Evolutionary conservation across 2,329 filamentous ascomycete species (phyloP).

Genomic region (Ophiosphaerella herpotricha): DNA sequence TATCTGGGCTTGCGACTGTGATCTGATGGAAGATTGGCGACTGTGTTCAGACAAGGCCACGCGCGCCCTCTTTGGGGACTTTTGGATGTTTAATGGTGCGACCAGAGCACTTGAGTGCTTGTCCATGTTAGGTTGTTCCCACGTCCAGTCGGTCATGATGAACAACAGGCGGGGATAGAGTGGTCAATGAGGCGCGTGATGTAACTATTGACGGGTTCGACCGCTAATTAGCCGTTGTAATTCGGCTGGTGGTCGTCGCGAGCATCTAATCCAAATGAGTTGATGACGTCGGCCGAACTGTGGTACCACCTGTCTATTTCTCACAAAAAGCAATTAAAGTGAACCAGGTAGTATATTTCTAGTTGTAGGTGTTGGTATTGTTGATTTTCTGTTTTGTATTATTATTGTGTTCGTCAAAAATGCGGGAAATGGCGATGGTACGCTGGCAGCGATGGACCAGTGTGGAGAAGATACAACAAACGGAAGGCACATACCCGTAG

Average conservation of each 20-base stretch:
- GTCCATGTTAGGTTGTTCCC: slow-evolving; percentile 33
- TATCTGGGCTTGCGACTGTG: slow-evolving; percentile 59
- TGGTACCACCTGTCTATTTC: slow-evolving; percentile 6
- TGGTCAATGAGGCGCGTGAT: background rate
- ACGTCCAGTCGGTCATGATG: slow-evolving; percentile 36
- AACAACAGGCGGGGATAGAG: background rate
- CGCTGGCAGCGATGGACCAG: slow-evolving; percentile 22
- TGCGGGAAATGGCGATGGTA: slow-evolving; percentile 33
- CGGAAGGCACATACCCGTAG: slow-evolving; percentile 36
- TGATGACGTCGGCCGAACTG: slow-evolving; percentile 11
- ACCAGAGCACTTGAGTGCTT: slow-evolving; percentile 43
- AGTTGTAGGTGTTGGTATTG: slow-evolving; percentile 2
- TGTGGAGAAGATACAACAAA: slow-evolving; percentile 32
- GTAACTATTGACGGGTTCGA: slow-evolving; percentile 4
- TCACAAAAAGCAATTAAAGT: background rate
- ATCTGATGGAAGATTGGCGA: slow-evolving; percentile 39
- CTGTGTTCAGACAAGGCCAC: slow-evolving; percentile 28
- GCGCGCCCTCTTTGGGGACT: slow-evolving; percentile 37
- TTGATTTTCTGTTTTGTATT: slow-evolving; percentile 28
- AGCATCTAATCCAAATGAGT: slow-evolving; percentile 34
- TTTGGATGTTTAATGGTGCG: slow-evolving; percentile 45
- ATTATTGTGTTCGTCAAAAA: slow-evolving; percentile 33
- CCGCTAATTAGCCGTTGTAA: slow-evolving; percentile 36
- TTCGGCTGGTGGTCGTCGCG: slow-evolving; percentile 19
- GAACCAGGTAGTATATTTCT: background rate